Evolutionary conservation across 768 basidiomycete species (phyloP).

Genomic region (Serendipita sp.): DNA sequence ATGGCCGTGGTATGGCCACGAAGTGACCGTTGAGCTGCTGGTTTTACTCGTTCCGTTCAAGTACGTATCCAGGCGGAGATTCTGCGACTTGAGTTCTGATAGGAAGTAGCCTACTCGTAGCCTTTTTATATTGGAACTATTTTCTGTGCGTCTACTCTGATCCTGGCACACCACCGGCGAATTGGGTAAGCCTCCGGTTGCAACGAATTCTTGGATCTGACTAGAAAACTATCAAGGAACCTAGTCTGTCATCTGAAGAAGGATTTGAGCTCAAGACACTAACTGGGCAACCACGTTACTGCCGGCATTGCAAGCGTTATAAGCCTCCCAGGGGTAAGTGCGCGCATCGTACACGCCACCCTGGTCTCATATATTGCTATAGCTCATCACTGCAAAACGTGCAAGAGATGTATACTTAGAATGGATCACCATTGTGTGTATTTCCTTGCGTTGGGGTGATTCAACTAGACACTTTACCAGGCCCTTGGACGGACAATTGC

Average conservation of each 20-base stretch:
- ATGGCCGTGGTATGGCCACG: conserved; percentile 83
- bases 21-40: conserved; percentile 56
- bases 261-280: conserved; percentile 84
- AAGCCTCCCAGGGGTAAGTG: conserved; percentile 53
- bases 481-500: conserved; percentile 89
- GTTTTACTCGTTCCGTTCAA: conserved; percentile 79
- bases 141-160: conserved; percentile 66
- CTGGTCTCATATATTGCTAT: neutral
- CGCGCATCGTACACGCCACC: neutral
- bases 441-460: neutral
- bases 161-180: conserved; percentile 65
- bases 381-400: conserved; percentile 85
- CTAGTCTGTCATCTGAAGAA: conserved; percentile 47
- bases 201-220: neutral
- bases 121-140: conserved; percentile 78
- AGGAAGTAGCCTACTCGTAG: conserved; percentile 46
- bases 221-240: conserved; percentile 35
- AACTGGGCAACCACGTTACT: conserved; percentile 70
- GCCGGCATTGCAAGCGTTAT: conserved; percentile 68
- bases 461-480: conserved; percentile 19
- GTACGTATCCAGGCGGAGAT: conserved; percentile 30
- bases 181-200: conserved; percentile 45
- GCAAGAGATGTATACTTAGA: conserved; percentile 45
- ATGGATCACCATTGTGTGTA: neutral
- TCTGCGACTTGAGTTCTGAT: conserved; percentile 7